Evolutionary conservation across 768 basidiomycete genomes (phyloP).

Genomic region (Kondoa subrosea): DNA sequence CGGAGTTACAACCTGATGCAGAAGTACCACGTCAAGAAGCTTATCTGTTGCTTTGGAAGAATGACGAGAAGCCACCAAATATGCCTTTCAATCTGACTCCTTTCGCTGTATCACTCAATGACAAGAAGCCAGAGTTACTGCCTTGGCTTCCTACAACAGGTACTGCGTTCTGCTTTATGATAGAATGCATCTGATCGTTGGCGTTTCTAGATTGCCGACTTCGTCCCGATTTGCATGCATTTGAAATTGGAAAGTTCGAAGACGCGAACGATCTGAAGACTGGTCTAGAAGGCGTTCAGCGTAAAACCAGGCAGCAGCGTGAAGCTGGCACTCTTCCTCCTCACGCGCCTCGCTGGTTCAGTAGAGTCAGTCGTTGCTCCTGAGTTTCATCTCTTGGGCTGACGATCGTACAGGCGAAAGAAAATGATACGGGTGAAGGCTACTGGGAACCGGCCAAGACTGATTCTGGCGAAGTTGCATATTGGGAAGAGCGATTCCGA

Average conservation of each 20-base stretch:
- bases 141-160: conserved; percentile 66
- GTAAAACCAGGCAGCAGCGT: conserved; percentile 50
- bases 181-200: too few relatives aligned
- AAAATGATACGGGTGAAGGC: conserved; percentile 73
- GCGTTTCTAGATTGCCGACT: conserved; percentile 89
- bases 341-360: conserved; percentile 78
- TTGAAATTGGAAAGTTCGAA: conserved; percentile 74
- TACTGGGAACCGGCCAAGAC: conserved; percentile 59
- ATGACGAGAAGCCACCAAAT: conserved; percentile 60
- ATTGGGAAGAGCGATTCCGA: conserved; percentile 64
- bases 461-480: conserved; percentile 45
- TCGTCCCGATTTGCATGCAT: conserved; percentile 83
- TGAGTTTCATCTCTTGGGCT: not conserved
- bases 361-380: conserved; percentile 36
- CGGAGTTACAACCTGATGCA: conserved; percentile 56
- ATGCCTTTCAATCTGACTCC: conserved; percentile 86
- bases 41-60: conserved; percentile 78
- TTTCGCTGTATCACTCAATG: conserved; percentile 79
- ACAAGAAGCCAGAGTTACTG: conserved; percentile 55
- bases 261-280: conserved; percentile 63
- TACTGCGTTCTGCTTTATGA: too few relatives aligned
- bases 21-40: conserved; percentile 40
- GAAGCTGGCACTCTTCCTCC: conserved; percentile 56
- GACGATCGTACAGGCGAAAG: conserved; percentile 35
- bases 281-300: conserved; percentile 53